Base-by-base conservation (phyloP, 2,329 filamentous ascomycete genomes). In the Iodosphaeria phyllophila region DNA sequence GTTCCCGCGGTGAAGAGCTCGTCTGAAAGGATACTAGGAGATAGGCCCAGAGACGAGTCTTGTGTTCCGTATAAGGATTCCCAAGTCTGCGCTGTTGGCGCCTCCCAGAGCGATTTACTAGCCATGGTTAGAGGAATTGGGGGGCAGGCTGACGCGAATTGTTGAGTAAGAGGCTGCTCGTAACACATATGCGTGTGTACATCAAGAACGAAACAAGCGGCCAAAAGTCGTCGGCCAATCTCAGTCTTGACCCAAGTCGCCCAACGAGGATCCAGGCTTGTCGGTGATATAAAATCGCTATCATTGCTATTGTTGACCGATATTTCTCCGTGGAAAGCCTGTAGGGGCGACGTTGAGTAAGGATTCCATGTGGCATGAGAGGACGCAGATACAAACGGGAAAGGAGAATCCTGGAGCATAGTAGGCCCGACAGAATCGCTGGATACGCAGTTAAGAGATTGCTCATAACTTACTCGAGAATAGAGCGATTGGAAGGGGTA, bases 201-300 rank as follows among this genome's bases (percentile, higher is more conserved):
- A 38, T 71, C 65, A 28, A 65, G 47, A 26, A 66, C 43, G 41
- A 69, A 66, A 43, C 62, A 70, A 9, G 56, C 57, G 17, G 58
- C 50, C n/a, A 67, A 45, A 15, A 71, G 50, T 20, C 66, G 57
- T 28, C 61, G 57, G 27, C 49, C 51, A 6, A 59, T 50, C 42
- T 72, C 66, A 24, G 45, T 41, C 22, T 58, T 44, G 20, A 68
- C 40, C 66, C 66, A 71, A 30, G 44, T 36, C 19, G 44, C 47
- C 65, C 65, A 70, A 23, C 47, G 48, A 29, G 44, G 43, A 16
- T 47, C 37, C 15, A 35, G 41, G 23, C 44, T 37, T 29, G 31
- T 19, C 42, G 22, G 35, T 34, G 28, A 23, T 37, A 17, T 28
- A 15, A 11, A 18, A 24, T 25, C 22, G n/a, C n/a, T n/a, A n/a